phyloP scores from a whole-genome alignment of 1,284 basidiomycete genomes.

The Acaromyces ingoldii region DNA sequence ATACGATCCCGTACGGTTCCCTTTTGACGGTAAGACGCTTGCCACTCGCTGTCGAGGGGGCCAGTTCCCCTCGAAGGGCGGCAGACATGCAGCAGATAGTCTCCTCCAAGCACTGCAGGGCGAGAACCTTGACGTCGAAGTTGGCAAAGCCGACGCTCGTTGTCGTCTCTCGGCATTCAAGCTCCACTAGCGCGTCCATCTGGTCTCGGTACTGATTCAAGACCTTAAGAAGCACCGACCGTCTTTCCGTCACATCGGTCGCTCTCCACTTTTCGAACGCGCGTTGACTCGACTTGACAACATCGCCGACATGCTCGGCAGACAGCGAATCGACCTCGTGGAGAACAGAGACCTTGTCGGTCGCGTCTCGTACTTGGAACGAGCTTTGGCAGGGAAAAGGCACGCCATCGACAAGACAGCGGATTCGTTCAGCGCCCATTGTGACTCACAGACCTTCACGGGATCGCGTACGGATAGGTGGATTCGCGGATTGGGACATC shows the following conservation, averaged over 20 bases:
- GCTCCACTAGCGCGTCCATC: slow-evolving; percentile 15
- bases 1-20: slow-evolving; percentile 20
- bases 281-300: slow-evolving; percentile 12
- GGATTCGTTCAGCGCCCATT: no score
- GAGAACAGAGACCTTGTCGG: slow-evolving; percentile 11
- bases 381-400: slow-evolving; percentile 21
- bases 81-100: slow-evolving; percentile 15
- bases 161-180: slow-evolving; percentile 23
- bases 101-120: slow-evolving; percentile 11
- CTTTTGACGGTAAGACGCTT: slow-evolving; percentile 23
- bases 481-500: no score
- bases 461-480: no score
- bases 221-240: slow-evolving; percentile 27
- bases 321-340: slow-evolving; percentile 17
- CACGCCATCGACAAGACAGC: slow-evolving; percentile 40
- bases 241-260: slow-evolving; percentile 17
- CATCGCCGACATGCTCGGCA: slow-evolving; percentile 9
- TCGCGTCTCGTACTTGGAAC: slow-evolving; percentile 29
- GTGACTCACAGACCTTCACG: no score
- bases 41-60: slow-evolving; percentile 17
- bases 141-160: slow-evolving; percentile 24
- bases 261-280: slow-evolving; percentile 26
- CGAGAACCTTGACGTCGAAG: slow-evolving; percentile 25
- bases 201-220: slow-evolving; percentile 15
- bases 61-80: slow-evolving; percentile 21